Evolutionary conservation across 2,329 filamentous ascomycete species (phyloP), one percentile per base, ranked within the genome.

Genomic region (Sclerotinia sclerotiorum): DNA sequence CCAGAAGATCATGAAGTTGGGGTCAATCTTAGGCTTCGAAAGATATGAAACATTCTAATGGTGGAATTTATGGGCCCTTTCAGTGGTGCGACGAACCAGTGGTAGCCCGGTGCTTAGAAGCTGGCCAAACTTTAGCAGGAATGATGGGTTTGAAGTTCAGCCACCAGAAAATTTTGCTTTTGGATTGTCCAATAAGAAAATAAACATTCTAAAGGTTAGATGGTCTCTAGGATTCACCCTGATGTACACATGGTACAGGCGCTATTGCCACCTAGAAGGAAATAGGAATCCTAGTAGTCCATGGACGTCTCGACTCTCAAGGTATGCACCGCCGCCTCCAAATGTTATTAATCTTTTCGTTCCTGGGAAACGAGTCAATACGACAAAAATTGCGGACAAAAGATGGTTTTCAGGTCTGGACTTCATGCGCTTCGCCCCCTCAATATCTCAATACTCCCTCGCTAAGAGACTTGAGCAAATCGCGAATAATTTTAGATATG

Each of bases 391-490:
- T 39, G n/a, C 29, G 46, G 21, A 48, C 5, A 24, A 49, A 61
- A 15, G 21, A 44, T 29, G 42, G 2, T 17, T n/a, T 39, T n/a
- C 35, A 49, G 29, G 46, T 8, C 8, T 24, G 29, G 49, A 62
- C 24, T 49, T 27, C 24, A 39, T 51, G 46, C 60, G 46, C 29
- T 62, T 39, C 29, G 46, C 60, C 46, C 17, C 32, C 32, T 62
- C n/a, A 7, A 51, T 39, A 51, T 27, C 51, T 13, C 44, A 61
- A 49, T 17, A 61, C 58, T n/a, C n/a, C n/a, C 21, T 62, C 60
- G 60, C 60, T 62, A 62, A 62, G 35, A 27, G 21, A 56, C 11
- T 51, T 51, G 60, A 51, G 60, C 29, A 62, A 21, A 21, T 27
- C 15, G 29, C 15, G 17, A 39, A 13, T 62, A 39, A 19, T 51